Conservation (phyloP, 768 basidiomycete genomes). For the Tulasnella calospora region DNA sequence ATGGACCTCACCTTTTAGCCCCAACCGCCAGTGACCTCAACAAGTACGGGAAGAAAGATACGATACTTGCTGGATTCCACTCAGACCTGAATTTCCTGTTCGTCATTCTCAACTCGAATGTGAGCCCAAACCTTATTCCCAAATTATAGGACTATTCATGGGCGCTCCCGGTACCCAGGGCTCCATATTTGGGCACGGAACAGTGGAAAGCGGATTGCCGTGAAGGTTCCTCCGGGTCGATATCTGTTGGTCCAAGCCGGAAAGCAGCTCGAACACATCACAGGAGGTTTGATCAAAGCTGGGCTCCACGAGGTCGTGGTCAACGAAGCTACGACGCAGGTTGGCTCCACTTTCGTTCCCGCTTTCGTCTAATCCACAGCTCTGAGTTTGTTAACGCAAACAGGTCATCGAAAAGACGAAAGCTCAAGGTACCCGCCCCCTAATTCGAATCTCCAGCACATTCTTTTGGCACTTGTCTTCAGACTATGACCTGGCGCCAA, state of each 20-base stretch:
- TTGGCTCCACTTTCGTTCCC: conserved; percentile 37
- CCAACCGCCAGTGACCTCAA: conserved; percentile 88
- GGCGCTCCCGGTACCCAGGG: conserved; percentile 79
- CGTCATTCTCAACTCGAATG: conserved; percentile 33
- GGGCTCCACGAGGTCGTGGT: conserved; percentile 95
- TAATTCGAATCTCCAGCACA: conserved; percentile 92
- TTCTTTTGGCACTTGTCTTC: conserved; percentile 95
- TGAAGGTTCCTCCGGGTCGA: conserved; percentile 73
- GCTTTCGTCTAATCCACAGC: background rate
- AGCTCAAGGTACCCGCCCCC: conserved; percentile 63
- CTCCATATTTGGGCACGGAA: conserved; percentile 94
- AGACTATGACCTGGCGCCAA: conserved; percentile 68
- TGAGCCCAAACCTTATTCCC: background rate
- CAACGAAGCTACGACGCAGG: conserved; percentile 69
- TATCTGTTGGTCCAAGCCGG: conserved; percentile 91
- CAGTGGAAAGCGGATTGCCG: conserved; percentile 81
- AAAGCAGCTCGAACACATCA: conserved; percentile 87
- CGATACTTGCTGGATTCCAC: conserved; percentile 91
- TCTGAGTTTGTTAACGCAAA: background rate
- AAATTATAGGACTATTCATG: conserved; percentile 60
- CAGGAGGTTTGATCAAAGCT: conserved; percentile 71
- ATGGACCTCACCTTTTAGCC: conserved; percentile 86
- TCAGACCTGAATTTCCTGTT: conserved; percentile 83
- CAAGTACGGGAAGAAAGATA: conserved; percentile 71
- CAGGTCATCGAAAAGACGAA: conserved; percentile 64